A percentile compares a stretch with the other conserved stretches of the same genome.
Conservation (phyloP, 2,329 filamentous ascomycete species). For the Juglanconis oblonga region DNA sequence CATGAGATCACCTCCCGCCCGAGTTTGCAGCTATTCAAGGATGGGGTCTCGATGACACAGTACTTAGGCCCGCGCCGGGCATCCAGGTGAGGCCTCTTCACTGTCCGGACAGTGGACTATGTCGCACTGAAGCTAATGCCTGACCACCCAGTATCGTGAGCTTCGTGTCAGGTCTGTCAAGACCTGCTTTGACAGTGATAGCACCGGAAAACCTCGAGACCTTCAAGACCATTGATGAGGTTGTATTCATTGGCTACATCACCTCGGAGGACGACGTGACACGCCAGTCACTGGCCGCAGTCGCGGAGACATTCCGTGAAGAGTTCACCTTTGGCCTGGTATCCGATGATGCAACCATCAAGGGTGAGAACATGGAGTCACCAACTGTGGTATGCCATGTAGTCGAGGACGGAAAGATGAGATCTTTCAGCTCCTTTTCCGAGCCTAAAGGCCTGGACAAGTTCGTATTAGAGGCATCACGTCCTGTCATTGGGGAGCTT, state of each 20-base stretch:
- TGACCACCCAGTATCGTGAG: slow-evolving; percentile 20
- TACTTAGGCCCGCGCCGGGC: slow-evolving; percentile 23
- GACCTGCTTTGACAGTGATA: slow-evolving; percentile 26
- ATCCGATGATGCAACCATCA: slow-evolving; percentile 15
- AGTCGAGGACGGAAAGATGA: slow-evolving; percentile 27
- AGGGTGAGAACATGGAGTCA: slow-evolving; percentile 17
- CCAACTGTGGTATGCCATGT: slow-evolving; percentile 30
- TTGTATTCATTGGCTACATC: slow-evolving; percentile 30
- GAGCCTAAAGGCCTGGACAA: slow-evolving; percentile 23
- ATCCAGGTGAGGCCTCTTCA: slow-evolving; percentile 20
- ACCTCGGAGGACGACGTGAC: slow-evolving; percentile 19
- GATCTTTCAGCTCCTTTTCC: slow-evolving; percentile 17
- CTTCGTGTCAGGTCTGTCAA: slow-evolving; percentile 25
- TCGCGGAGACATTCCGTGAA: slow-evolving; percentile 26
- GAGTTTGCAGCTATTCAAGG: slow-evolving; percentile 21
- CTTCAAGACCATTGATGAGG: slow-evolving; percentile 31
- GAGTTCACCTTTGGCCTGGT: slow-evolving; percentile 34
- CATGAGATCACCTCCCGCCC: slow-evolving; percentile 18
- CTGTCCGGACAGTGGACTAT: not conserved
- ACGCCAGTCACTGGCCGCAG: slow-evolving; percentile 22
- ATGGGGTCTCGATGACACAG: slow-evolving; percentile 6
- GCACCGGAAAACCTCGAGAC: slow-evolving; percentile 19
- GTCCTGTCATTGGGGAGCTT: slow-evolving; percentile 32
- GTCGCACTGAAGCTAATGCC: not conserved
- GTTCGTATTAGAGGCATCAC: slow-evolving; percentile 27